Conservation (phyloP, 345 rosid species). For the Angophora floribunda region DNA sequence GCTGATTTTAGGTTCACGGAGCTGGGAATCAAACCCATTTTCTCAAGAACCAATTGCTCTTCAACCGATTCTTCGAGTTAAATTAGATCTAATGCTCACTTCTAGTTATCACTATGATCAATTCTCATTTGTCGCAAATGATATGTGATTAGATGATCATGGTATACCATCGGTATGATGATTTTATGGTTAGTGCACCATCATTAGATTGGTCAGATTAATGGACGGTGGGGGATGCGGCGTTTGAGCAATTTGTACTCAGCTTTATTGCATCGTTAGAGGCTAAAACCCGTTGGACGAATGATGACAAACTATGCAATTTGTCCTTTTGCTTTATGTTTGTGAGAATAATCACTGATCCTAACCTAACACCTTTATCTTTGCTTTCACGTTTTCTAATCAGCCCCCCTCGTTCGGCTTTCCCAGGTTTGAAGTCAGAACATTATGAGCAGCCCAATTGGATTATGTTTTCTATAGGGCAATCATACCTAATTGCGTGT, state of each 20-base stretch:
- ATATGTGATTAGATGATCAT: not conserved
- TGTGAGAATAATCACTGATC: not conserved
- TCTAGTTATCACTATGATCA: not conserved
- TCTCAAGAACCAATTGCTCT: rapidly evolving
- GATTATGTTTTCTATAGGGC: not conserved
- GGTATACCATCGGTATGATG: not conserved
- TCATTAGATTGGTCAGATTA: not conserved
- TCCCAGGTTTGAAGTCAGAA: not conserved
- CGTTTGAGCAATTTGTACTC: not conserved
- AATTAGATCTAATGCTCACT: not conserved
- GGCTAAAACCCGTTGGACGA: not conserved
- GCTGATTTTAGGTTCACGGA: rapidly evolving
- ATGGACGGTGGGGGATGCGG: not conserved
- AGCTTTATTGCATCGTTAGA: not conserved
- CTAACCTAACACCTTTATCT: not conserved
- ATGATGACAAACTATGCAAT: not conserved
- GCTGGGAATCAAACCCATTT: rapidly evolving
- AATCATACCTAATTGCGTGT: not conserved
- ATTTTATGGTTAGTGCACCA: not conserved
- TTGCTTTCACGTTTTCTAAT: not conserved
- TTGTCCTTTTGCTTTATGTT: not conserved
- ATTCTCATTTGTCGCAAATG: not conserved
- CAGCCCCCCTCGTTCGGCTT: not conserved
- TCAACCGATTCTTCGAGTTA: rapidly evolving
- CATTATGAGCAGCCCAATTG: not conserved